Conservation (phyloP, 352 stramenopile species). For the Plasmopara halstedii region DNA sequence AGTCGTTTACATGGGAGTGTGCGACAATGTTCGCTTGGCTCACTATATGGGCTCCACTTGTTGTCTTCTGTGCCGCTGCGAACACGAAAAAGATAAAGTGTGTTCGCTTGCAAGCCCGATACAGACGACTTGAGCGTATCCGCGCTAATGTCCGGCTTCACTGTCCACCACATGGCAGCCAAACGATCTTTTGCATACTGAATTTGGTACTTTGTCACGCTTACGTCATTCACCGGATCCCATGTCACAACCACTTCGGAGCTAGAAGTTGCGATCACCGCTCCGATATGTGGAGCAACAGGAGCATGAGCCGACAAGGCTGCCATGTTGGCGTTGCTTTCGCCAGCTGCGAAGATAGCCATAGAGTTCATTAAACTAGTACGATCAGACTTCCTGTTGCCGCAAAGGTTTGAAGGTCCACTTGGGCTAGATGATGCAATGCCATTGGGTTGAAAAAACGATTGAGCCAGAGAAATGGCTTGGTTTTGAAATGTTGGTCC, state of each 20-base stretch:
- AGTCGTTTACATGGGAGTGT: conserved; percentile 16
- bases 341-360: conserved; percentile 13
- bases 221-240: conserved; percentile 52
- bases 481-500: conserved; percentile 44
- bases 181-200: conserved; percentile 78
- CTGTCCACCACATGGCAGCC: conserved; percentile 71
- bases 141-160: conserved; percentile 53
- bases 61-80: conserved; percentile 40
- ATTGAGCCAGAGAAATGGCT: conserved; percentile 59
- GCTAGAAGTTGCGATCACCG: conserved; percentile 45
- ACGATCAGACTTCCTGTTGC: conserved; percentile 11
- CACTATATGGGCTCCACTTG: conserved; percentile 71
- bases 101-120: conserved; percentile 48
- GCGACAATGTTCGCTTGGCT: conserved; percentile 56
- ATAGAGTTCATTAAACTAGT: conserved; percentile 15
- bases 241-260: conserved; percentile 68
- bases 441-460: conserved; percentile 41
- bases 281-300: conserved; percentile 42
- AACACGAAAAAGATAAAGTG: conserved; percentile 66
- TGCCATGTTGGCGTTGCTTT: conserved; percentile 4
- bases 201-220: conserved; percentile 66
- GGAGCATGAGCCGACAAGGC: conserved; percentile 4
- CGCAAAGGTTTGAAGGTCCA: conserved; percentile 2
- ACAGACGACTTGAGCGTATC: conserved; percentile 54
- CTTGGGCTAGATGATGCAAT: conserved; percentile 20